These are phyloP conservation scores for Tetrastigma voinierianum DNA, from an alignment of 164 flowering plant species.

Conservation along the genomic window DNA sequence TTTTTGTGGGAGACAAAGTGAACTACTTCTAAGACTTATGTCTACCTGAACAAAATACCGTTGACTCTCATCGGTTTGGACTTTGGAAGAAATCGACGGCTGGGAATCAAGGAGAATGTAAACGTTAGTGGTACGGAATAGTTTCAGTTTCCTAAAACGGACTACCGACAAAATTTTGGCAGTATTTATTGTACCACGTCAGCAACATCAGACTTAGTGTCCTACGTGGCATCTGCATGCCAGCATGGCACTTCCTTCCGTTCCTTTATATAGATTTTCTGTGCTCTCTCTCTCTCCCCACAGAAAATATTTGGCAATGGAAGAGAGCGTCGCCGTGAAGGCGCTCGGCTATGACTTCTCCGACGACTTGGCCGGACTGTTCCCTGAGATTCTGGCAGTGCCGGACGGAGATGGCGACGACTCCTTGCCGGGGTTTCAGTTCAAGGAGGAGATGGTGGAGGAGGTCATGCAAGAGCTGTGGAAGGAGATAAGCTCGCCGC, in stretches of 20 bases:
- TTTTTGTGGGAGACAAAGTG: no score
- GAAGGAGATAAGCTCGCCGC: conserved; percentile 10
- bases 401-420: background rate
- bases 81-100: no score
- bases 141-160: background rate
- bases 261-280: background rate
- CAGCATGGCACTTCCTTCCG: conserved; percentile 6
- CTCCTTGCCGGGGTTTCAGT: conserved; percentile 2
- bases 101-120: no score
- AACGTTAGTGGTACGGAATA: no score
- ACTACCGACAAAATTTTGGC: conserved; percentile 7
- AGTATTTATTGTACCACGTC: conserved; percentile 12
- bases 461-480: conserved; percentile 20
- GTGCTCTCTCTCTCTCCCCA: background rate
- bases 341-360: background rate
- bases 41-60: no score
- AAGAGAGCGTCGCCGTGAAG: background rate
- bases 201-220: background rate
- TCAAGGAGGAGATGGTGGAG: conserved; percentile 23
- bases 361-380: background rate
- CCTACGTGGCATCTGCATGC: conserved; percentile 15
- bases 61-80: no score
- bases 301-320: conserved; percentile 1
- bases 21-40: no score
- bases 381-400: background rate